Evolutionary conservation across 768 basidiomycete genomes (phyloP), one percentile per base, ranked within the genome.

Genomic region (Naganishia friedmannii): DNA sequence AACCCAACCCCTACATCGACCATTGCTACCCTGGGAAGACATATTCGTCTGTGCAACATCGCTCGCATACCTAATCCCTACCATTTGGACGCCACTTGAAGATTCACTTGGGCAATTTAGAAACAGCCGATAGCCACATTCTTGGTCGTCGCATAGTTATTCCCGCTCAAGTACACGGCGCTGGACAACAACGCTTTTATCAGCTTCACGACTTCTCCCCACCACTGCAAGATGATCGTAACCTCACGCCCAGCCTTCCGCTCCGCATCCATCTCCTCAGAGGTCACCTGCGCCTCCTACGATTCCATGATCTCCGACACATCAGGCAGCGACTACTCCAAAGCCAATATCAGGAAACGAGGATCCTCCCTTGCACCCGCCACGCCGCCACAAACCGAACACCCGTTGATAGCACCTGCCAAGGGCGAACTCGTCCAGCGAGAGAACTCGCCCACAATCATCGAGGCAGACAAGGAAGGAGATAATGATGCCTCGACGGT

Each of bases 401-500:
- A 34, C 17, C 42, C 26, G 15, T n/a, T 63, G 3, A 29, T 29
- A 26, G n/a, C 23, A 7, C 12, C 32, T 29, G 15, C 15, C 23
- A 63, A 63, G 23, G 39, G 39, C 39, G 34, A 63, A 28, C 21
- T 28, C 23, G 23, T 42, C 2, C 23, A 42, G 42, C 60, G 15
- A 26, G 19, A 7, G 48, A 51, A 21, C 48, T 51, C 48, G 12
- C 48, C 48, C 1, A 63, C 23, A 17, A 63, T 63, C 26, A 7
- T 23, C n/a, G 57, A 58, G 34, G 23, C 39, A 23, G 60, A 63
- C 8, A 26, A 7, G n/a, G 60, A 63, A 15, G 60, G 37, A 0
- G 60, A 63, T 29, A 63, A 63, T 29, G 60, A 63, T 29, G 60
- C 60, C 23, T n/a, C 60, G 23, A 63, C 60, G 37, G 60, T 63